Conservation (phyloP, 805 yeast species). For the Danielozyma ontarioensis region DNA sequence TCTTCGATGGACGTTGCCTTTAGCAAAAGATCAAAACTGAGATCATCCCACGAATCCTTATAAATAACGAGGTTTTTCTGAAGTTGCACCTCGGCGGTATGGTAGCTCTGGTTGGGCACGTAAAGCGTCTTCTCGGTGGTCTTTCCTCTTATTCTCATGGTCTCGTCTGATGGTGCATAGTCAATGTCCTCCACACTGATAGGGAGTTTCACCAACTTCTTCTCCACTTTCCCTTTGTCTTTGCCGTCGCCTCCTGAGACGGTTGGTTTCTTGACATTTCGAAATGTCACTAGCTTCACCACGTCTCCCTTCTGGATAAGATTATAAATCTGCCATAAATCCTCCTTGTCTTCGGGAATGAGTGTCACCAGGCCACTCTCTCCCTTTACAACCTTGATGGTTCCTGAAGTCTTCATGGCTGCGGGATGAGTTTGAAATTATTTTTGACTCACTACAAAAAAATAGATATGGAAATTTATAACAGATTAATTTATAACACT, state of each 20-base stretch:
- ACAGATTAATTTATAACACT: too few relatives aligned
- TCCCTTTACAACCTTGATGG: slow-evolving; percentile 34
- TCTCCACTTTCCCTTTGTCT: slow-evolving; percentile 54
- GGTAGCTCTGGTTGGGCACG: slow-evolving; percentile 81
- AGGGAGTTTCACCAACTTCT: slow-evolving; percentile 39
- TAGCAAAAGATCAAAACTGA: slow-evolving; percentile 47
- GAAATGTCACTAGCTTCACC: slow-evolving; percentile 59
- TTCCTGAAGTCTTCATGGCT: slow-evolving; percentile 78
- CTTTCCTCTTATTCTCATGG: slow-evolving; percentile 75
- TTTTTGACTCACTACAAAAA: too few relatives aligned
- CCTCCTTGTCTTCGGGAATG: slow-evolving; percentile 85
- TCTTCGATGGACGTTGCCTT: slow-evolving; percentile 71
- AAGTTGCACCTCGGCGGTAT: slow-evolving; percentile 77
- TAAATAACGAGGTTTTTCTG: slow-evolving; percentile 61
- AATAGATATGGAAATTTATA: too few relatives aligned
- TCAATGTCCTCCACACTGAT: slow-evolving; percentile 65
- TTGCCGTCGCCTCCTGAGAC: slow-evolving; percentile 24
- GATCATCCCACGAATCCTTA: slow-evolving; percentile 78
- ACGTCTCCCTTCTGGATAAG: slow-evolving; percentile 73
- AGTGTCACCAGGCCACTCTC: slow-evolving; percentile 61
- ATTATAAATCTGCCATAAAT: slow-evolving; percentile 84
- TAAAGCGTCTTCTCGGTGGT: slow-evolving; percentile 64
- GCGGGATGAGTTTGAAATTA: slow-evolving; percentile 65
- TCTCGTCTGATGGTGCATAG: slow-evolving; percentile 72
- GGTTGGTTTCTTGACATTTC: slow-evolving; percentile 49